Percentiles rank a stretch among this genome's conserved stretches.
Evolutionary conservation across 805 yeast species (phyloP).

Genomic region (Suhomyces kilbournensis): DNA sequence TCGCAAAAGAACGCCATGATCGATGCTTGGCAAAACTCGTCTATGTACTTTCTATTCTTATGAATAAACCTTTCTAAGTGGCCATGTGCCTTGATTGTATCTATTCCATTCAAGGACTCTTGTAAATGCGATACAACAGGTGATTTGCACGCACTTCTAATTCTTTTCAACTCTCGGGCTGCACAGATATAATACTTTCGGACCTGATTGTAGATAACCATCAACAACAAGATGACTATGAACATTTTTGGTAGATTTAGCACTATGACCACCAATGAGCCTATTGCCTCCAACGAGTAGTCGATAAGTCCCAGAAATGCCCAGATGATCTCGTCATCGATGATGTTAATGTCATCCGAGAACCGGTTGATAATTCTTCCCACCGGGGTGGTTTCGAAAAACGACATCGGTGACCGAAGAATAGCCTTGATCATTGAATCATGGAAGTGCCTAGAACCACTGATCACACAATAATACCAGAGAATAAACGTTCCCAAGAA

Average conservation of each 20-base stretch:
- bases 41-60: conserved; percentile 22
- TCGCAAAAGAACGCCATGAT: conserved; percentile 21
- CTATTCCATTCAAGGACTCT: conserved; percentile 36
- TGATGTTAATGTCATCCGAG: conserved; percentile 33
- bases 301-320: conserved; percentile 22
- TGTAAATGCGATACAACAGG: conserved; percentile 37
- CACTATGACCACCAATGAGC: conserved; percentile 29
- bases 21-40: conserved; percentile 20
- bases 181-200: conserved; percentile 33
- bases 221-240: conserved; percentile 22
- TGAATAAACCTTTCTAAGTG: conserved; percentile 28
- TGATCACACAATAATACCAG: conserved; percentile 29
- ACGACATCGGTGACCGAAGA: conserved; percentile 40
- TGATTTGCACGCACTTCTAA: conserved; percentile 27
- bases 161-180: conserved; percentile 33
- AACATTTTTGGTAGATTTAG: conserved; percentile 33
- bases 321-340: conserved; percentile 36
- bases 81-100: conserved; percentile 32
- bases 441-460: conserved; percentile 33
- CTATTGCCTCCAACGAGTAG: conserved; percentile 20
- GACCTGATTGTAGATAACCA: conserved; percentile 29
- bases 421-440: conserved; percentile 34
- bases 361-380: conserved; percentile 40
- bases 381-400: conserved; percentile 41
- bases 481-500: conserved; percentile 28